Percentiles rank a stretch among this genome's conserved stretches.
Conservation (phyloP, 23 red algal species). For the Gracilaria vermiculophylla region DNA sequence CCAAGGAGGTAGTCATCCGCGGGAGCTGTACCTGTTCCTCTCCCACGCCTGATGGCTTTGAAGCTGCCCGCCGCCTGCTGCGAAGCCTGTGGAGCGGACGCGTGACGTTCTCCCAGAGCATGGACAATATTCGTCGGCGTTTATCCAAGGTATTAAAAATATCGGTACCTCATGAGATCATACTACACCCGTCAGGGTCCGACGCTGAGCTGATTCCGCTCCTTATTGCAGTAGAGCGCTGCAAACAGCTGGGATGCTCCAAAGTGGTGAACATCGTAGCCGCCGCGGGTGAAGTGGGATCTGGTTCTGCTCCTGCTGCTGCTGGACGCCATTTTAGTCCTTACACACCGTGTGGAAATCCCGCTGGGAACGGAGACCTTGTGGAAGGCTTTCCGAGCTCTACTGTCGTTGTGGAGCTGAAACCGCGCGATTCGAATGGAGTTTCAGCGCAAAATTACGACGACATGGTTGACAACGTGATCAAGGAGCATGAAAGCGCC, state of each 20-base stretch:
- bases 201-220: slow-evolving; percentile 82
- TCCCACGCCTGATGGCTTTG: slow-evolving; percentile 72
- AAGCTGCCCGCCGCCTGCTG: slow-evolving; percentile 53
- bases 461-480: slow-evolving; percentile 25
- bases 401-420: slow-evolving; percentile 58
- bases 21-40: slow-evolving; percentile 82
- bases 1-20: slow-evolving; percentile 53
- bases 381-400: slow-evolving; percentile 46
- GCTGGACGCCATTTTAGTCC: slow-evolving; percentile 70
- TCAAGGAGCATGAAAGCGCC: slow-evolving; percentile 21
- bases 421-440: slow-evolving; percentile 58
- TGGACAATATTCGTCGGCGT: slow-evolving; percentile 23
- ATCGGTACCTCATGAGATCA: slow-evolving; percentile 49
- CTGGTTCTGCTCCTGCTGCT: slow-evolving; percentile 75
- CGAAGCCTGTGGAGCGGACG: slow-evolving; percentile 55
- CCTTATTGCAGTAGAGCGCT: slow-evolving; percentile 55
- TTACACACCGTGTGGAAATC: slow-evolving; percentile 56
- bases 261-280: slow-evolving; percentile 78
- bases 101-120: slow-evolving; percentile 21
- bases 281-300: slow-evolving; percentile 83
- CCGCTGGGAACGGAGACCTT: slow-evolving; percentile 47
- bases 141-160: slow-evolving; percentile 47
- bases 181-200: slow-evolving; percentile 79
- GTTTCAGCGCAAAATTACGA: slow-evolving; percentile 52
- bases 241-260: slow-evolving; percentile 11